Evolutionary conservation across 2,329 filamentous ascomycete genomes (phyloP), one percentile per base, ranked within the genome.

Genomic region (Fusarium ambrosium): DNA sequence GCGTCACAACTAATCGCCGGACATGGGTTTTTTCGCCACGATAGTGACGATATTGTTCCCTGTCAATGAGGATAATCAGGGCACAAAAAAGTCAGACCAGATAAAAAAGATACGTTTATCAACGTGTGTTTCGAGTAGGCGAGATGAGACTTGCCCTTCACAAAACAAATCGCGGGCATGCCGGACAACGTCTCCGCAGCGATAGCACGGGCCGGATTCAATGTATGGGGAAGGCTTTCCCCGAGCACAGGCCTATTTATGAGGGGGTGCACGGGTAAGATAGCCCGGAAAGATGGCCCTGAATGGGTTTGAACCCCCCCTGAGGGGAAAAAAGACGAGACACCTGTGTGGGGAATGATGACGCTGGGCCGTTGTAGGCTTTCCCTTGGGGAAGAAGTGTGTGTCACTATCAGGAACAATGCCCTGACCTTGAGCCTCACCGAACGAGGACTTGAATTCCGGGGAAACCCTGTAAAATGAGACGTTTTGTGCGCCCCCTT

Each of bases 221-320:
- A 24, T 59, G 56, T 59, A 59, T 41, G 34, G 18, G 56, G 56
- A 59, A 61, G 27, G 58, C 58, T 43, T 22, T 61, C 32, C 37
- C 58, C 11, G 58, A 61, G 58, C 58, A 43, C 58, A 41, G 58
- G 58, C 36, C 58, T 43, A 32, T 61, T 20, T 43, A 59, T 59
- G 36, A 41, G n/a, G 18, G 29, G 29, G 51, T 48, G 43, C 51
- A 55, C 27, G 51, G 51, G 6, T n/a, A 32, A 55, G 27, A 55
- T 55, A 29, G 45, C 34, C 37, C 37, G 36, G 34, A 60, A n/a
- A 34, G 53, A 60, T 60, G 18, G 36, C 7, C n/a, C 13, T 13
- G 32, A 58, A 58, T 27, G n/a, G n/a, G 14, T 34, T 34, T 36
- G n/a, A 61, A 32, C 10, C 29, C 29, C 37, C 58, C 58, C 18